Percentiles rank a stretch among this genome's conserved stretches.
Conservation (phyloP, 441 rosid genomes). For the Lepidium campestre region DNA sequence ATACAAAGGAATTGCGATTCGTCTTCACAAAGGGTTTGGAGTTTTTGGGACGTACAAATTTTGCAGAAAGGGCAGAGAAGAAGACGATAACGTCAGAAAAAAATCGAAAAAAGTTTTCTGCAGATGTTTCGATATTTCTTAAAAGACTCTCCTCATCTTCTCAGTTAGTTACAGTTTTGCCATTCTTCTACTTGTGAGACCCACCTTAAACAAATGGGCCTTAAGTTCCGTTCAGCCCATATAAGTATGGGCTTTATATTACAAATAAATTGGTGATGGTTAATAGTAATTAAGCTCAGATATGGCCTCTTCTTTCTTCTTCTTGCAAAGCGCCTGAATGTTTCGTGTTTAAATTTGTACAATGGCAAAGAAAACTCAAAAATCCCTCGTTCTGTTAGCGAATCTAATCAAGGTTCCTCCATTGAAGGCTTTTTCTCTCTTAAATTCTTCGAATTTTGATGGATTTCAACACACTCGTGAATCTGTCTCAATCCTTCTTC, state of each 20-base stretch:
- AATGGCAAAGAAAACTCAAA: constrained; percentile 29
- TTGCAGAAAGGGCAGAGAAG: background rate
- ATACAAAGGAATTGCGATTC: constrained; percentile 3
- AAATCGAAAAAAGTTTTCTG: background rate
- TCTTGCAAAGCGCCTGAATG: background rate
- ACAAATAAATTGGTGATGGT: background rate
- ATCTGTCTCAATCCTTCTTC: constrained; percentile 39
- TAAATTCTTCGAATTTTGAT: constrained; percentile 33
- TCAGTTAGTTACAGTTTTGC: background rate
- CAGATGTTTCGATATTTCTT: background rate
- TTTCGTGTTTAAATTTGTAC: background rate
- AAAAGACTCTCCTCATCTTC: background rate
- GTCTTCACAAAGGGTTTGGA: background rate
- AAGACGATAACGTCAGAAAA: background rate
- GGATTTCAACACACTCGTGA: constrained; percentile 44
- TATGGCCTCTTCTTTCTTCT: background rate
- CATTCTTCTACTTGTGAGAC: background rate
- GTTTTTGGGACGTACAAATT: background rate
- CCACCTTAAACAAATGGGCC: background rate
- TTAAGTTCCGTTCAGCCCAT: background rate
- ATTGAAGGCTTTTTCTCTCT: constrained; percentile 34
- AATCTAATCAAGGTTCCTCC: constrained; percentile 55
- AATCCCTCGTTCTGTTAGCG: constrained; percentile 30
- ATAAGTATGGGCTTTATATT: background rate
- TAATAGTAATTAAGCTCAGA: background rate